phyloP scores from a whole-genome alignment of 2,329 filamentous ascomycete genomes.

The Cephalotrichum gorgonifer region DNA sequence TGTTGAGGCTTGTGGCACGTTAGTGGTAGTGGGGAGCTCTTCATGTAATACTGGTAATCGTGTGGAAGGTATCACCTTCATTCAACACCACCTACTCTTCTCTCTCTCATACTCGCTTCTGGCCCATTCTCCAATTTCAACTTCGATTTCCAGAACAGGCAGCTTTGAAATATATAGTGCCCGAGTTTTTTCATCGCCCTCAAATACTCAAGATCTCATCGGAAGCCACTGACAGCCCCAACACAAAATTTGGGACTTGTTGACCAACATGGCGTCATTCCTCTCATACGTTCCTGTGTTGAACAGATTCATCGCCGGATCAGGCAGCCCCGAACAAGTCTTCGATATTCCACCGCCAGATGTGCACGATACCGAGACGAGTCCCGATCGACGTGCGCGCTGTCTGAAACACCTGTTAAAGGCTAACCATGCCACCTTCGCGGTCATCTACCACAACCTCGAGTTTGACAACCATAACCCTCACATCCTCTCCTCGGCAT shows the following conservation, averaged over 20 bases:
- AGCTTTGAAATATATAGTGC: too few relatives aligned
- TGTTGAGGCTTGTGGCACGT: too few relatives aligned
- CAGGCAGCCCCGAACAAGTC: neutral
- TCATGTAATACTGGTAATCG: too few relatives aligned
- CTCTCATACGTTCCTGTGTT: slow-evolving; percentile 4
- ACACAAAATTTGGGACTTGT: neutral
- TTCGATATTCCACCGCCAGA: slow-evolving; percentile 56
- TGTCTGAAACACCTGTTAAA: slow-evolving; percentile 84
- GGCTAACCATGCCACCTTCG: slow-evolving; percentile 84
- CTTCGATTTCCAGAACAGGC: too few relatives aligned
- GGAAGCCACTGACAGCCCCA: neutral
- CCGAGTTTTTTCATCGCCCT: too few relatives aligned
- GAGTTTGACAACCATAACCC: slow-evolving; percentile 75
- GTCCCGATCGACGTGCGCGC: slow-evolving; percentile 66
- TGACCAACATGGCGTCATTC: neutral
- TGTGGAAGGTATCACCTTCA: too few relatives aligned
- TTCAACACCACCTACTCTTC: too few relatives aligned
- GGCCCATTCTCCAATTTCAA: too few relatives aligned
- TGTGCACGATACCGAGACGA: slow-evolving; percentile 70
- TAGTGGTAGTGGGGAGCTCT: too few relatives aligned
- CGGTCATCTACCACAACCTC: slow-evolving; percentile 67
- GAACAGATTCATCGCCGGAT: slow-evolving; percentile 1
- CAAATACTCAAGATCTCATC: neutral
- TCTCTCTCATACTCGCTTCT: too few relatives aligned
- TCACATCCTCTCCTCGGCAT: slow-evolving; percentile 76